Percentiles rank a stretch among this genome's conserved stretches.
These are phyloP conservation scores for Trichoderma erinaceum DNA, from an alignment of 495 filamentous ascomycete genomes.

Conservation along the genomic window DNA sequence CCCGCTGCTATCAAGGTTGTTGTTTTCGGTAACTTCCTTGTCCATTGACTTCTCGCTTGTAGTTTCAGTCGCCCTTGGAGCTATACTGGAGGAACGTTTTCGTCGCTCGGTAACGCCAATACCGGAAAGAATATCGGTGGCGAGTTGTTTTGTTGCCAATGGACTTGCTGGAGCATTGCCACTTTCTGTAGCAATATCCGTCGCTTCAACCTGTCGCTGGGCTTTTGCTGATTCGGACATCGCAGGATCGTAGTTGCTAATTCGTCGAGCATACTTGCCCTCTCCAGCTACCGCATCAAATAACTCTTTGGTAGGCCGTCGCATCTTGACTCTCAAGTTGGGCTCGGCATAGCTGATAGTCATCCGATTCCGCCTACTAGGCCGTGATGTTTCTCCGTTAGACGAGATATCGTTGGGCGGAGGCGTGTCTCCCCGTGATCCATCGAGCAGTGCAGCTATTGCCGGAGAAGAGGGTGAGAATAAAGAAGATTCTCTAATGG, in stretches of 20 bases:
- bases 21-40: neutral
- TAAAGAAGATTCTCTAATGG: slow-evolving; percentile 26
- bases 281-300: slow-evolving; percentile 62
- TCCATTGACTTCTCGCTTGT: neutral
- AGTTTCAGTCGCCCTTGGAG: slow-evolving; percentile 19
- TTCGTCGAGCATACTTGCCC: slow-evolving; percentile 37
- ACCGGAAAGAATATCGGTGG: slow-evolving; percentile 20
- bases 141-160: slow-evolving; percentile 19
- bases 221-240: slow-evolving; percentile 20
- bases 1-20: slow-evolving; percentile 9
- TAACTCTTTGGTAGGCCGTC: slow-evolving; percentile 68
- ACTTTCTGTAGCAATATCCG: neutral
- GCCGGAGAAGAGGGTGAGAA: slow-evolving; percentile 34
- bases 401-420: slow-evolving; percentile 50
- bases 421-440: slow-evolving; percentile 44
- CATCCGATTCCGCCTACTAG: slow-evolving; percentile 57
- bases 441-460: slow-evolving; percentile 22
- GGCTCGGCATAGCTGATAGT: slow-evolving; percentile 81
- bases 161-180: slow-evolving; percentile 18
- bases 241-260: slow-evolving; percentile 26
- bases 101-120: slow-evolving; percentile 30
- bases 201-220: neutral
- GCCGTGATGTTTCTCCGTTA: slow-evolving; percentile 46
- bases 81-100: slow-evolving; percentile 26
- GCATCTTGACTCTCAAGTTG: slow-evolving; percentile 81